Evolutionary conservation across 2,329 filamentous ascomycete species (phyloP), one percentile per base, ranked within the genome.

Genomic region (Clonostachys byssicola): DNA sequence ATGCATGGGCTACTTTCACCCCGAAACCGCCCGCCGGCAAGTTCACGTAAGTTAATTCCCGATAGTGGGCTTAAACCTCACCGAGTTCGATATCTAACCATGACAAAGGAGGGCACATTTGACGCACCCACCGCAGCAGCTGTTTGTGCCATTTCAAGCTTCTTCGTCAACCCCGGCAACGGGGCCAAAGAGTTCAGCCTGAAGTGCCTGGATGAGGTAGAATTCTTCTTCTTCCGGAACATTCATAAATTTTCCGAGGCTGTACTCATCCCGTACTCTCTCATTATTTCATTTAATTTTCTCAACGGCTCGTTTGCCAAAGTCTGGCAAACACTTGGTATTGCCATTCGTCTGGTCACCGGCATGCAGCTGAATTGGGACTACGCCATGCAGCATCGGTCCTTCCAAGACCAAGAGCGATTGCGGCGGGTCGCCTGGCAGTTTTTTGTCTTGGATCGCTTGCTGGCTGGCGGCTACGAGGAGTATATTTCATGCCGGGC

Each of bases 321-420:
- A 50, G 62, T 67, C 12, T 71, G 68, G 67, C 65, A 68, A 48
- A 65, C 64, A 42, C 61, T 67, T 42, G 65, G 65, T 6, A 54
- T 67, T 8, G 65, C 64, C 5, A 58, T 60, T 9, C 60, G 67
- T 17, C 54, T 69, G 40, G 64, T 70, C 59, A 55, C 63, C 16
- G 67, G 65, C 12, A 53, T 70, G 20, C 68, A 69, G 45, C 51
- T 67, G 9, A 71, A 71, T 51, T 70, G 66, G 67, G 64, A 70
- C 34, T 59, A 60, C 40, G 47, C 55, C 23, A 50, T 60, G 13
- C 52, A 49, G 12, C 55, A 57, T 16, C 58, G 60, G 6, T 54
- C 60, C 5, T 68, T 66, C 45, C 49, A 60, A 13, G 58, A 67
- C 23, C 65, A 68, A 45, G 68, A 71, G 51, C 61, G 53, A 6